phyloP scores from a whole-genome alignment of 768 basidiomycete genomes.

The Chalciporus pseudorubinellus region DNA sequence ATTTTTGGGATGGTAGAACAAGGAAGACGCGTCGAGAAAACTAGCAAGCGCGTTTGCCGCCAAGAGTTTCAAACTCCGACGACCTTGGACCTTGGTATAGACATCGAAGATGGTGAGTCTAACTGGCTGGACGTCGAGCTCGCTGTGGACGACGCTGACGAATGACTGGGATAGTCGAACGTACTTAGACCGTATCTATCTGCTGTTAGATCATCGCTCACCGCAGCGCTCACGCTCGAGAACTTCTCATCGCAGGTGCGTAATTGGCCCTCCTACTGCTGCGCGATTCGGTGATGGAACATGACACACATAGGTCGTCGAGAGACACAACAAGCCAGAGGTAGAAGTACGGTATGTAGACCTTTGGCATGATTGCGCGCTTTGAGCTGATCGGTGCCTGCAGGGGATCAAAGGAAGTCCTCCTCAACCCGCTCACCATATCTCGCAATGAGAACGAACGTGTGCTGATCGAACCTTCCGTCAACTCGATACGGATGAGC shows the following conservation, averaged over 20 bases:
- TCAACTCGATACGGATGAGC: conserved; percentile 95
- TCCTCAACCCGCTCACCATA: conserved; percentile 90
- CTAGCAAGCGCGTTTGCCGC: conserved; percentile 3
- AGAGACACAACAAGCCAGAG: conserved; percentile 96
- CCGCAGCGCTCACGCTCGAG: conserved; percentile 96
- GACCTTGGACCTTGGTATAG: conserved; percentile 6
- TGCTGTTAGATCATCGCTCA: conserved; percentile 92
- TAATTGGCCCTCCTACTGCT: conserved; percentile 3
- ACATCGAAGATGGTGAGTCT: conserved; percentile 49
- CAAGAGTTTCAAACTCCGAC: conserved; percentile 46
- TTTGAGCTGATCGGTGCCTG: conserved; percentile 3
- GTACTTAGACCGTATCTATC: conserved; percentile 93
- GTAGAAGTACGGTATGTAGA: conserved; percentile 75
- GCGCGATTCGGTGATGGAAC: conserved; percentile 9
- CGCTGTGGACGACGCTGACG: conserved; percentile 9
- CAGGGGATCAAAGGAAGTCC: conserved; percentile 90
- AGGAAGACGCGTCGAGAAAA: neutral
- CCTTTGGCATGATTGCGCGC: neutral
- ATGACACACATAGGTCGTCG: conserved; percentile 67
- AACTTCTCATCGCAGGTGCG: conserved; percentile 87
- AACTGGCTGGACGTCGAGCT: neutral
- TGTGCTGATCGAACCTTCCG: conserved; percentile 93
- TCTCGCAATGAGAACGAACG: conserved; percentile 97
- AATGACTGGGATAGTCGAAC: conserved; percentile 68
- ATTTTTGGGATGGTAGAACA: conserved; percentile 5